These are phyloP conservation scores for Dendrothele bispora DNA, from an alignment of 768 basidiomycete species.

Conservation along the genomic window DNA sequence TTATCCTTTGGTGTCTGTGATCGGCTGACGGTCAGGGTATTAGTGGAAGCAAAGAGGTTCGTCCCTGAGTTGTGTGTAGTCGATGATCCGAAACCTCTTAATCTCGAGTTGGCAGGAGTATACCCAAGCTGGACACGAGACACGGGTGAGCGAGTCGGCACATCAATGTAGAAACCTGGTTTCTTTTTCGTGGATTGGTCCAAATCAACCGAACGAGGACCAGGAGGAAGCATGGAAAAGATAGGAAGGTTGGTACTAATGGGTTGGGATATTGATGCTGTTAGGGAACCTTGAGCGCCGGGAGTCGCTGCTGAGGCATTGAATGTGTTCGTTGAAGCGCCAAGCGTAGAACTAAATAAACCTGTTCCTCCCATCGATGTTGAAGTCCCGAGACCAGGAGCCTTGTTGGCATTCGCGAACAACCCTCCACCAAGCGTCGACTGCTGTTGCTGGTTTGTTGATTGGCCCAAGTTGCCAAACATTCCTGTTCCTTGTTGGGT, in stretches of 20 bases:
- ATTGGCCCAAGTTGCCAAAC: conserved; percentile 57
- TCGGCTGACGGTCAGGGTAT: conserved; percentile 53
- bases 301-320: conserved; percentile 40
- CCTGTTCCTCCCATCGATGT: conserved; percentile 38
- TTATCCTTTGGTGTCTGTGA: conserved; percentile 39
- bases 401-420: conserved; percentile 53
- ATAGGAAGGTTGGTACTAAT: conserved; percentile 72
- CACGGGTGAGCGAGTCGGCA: conserved; percentile 69
- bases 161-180: conserved; percentile 72
- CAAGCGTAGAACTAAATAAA: conserved; percentile 37
- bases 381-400: conserved; percentile 43
- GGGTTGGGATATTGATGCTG: conserved; percentile 87
- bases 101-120: conserved; percentile 63
- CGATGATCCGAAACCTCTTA: conserved; percentile 68
- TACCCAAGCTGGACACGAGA: conserved; percentile 67
- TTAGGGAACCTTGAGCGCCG: conserved; percentile 61
- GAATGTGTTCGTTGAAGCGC: conserved; percentile 30
- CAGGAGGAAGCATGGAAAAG: conserved; percentile 73
- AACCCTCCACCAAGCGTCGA: conserved; percentile 44
- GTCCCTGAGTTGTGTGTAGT: conserved; percentile 34
- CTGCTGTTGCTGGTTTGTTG: conserved; percentile 35
- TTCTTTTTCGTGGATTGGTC: conserved; percentile 75
- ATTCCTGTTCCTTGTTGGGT: conserved; percentile 33
- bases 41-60: conserved; percentile 38
- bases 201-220: conserved; percentile 60